phyloP scores from a whole-genome alignment of 2,329 filamentous ascomycete genomes.

The Penicillium sp. region DNA sequence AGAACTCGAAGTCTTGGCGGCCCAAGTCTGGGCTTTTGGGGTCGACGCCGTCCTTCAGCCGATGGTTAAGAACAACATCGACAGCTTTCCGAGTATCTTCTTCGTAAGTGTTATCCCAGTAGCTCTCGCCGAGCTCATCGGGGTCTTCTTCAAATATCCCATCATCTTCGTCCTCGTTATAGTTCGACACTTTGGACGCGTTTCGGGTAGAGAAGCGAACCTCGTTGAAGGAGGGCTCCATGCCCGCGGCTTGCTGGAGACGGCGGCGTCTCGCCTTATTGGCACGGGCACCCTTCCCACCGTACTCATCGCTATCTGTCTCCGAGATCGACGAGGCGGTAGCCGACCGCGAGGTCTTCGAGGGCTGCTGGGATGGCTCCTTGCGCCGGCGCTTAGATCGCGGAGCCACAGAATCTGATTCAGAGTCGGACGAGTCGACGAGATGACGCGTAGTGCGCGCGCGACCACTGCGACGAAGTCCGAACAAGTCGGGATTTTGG shows the following conservation, averaged over 20 bases:
- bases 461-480: slow-evolving; percentile 80
- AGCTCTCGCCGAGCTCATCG: slow-evolving; percentile 64
- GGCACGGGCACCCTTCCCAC: slow-evolving; percentile 67
- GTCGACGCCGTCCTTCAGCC: slow-evolving; percentile 67
- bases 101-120: slow-evolving; percentile 64
- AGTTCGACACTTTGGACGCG: slow-evolving; percentile 70
- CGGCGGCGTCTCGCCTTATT: slow-evolving; percentile 76
- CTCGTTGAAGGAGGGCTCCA: slow-evolving; percentile 68
- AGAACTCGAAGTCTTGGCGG: slow-evolving; percentile 78
- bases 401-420: slow-evolving; percentile 66
- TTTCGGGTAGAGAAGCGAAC: slow-evolving; percentile 89
- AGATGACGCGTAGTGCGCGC: slow-evolving; percentile 63
- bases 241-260: slow-evolving; percentile 63
- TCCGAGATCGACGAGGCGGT: slow-evolving; percentile 67
- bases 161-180: slow-evolving; percentile 66
- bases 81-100: slow-evolving; percentile 83
- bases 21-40: slow-evolving; percentile 31
- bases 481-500: slow-evolving; percentile 92
- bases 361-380: slow-evolving; percentile 52
- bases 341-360: slow-evolving; percentile 47
- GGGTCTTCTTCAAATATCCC: slow-evolving; percentile 57
- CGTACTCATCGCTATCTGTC: slow-evolving; percentile 68
- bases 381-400: slow-evolving; percentile 52
- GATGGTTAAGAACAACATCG: slow-evolving; percentile 86
- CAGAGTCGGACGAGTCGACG: slow-evolving; percentile 65